phyloP scores from a whole-genome alignment of 2,329 filamentous ascomycete species.

The Penicillium verrucosum region DNA sequence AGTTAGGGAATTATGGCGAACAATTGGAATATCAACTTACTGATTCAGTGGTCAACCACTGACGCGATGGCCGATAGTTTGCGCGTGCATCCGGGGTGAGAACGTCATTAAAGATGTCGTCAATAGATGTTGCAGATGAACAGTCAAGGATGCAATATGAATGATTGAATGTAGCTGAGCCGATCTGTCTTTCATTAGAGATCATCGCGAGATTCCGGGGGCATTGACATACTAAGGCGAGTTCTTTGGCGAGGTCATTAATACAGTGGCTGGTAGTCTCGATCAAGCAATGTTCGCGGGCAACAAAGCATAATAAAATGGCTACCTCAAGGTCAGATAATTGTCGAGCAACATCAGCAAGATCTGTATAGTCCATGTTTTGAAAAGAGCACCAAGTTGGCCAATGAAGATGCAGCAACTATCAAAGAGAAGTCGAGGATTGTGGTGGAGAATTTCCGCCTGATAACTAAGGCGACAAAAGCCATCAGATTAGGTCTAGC shows the following conservation, averaged over 20 bases:
- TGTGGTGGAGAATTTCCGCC: constrained; percentile 2
- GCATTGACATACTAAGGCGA: constrained; percentile 58
- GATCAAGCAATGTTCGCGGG: constrained; percentile 83
- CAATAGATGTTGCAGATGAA: constrained; percentile 67
- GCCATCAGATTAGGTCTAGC: constrained; percentile 11
- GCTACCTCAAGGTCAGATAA: constrained; percentile 88
- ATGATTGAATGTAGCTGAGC: constrained; percentile 68
- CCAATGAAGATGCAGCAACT: constrained; percentile 8
- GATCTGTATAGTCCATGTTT: constrained; percentile 59
- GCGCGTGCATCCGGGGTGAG: constrained; percentile 45
- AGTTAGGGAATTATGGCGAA: background rate
- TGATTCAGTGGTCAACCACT: constrained; percentile 18
- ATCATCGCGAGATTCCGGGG: background rate
- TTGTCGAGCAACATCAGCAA: constrained; percentile 68
- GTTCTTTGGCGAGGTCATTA: constrained; percentile 68
- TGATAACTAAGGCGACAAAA: background rate
- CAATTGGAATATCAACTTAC: constrained; percentile 12
- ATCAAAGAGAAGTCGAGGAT: constrained; percentile 10
- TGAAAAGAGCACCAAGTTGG: background rate
- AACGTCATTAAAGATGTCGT: constrained; percentile 74
- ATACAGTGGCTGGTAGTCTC: constrained; percentile 64
- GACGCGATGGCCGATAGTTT: constrained; percentile 14
- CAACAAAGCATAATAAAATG: constrained; percentile 73
- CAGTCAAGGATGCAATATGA: constrained; percentile 69
- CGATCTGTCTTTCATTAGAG: constrained; percentile 50